These are phyloP conservation scores for Coniella vitis DNA, from an alignment of 2,329 filamentous ascomycete genomes.

Conservation along the genomic window DNA sequence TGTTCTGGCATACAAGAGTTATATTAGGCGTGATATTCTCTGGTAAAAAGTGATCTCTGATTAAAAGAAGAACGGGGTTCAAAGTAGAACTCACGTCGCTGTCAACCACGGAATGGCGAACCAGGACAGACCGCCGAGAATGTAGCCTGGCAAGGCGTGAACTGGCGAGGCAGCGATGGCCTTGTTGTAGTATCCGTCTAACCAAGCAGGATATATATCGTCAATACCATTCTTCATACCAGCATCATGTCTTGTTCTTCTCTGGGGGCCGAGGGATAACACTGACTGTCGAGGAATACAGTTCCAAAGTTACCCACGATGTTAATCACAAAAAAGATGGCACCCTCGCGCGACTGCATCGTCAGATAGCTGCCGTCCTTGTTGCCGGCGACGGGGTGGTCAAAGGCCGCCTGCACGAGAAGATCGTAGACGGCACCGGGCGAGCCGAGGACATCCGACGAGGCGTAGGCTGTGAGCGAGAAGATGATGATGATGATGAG, in stretches of 20 bases:
- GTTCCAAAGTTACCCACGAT: constrained; percentile 78
- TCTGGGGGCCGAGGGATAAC: not conserved
- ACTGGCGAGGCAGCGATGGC: constrained; percentile 83
- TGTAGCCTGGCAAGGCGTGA: constrained; percentile 80
- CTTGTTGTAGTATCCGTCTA: constrained; percentile 81
- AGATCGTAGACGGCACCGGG: constrained; percentile 73
- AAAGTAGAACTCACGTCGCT: constrained; percentile 45
- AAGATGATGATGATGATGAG: constrained; percentile 83
- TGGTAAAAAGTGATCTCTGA: too few relatives aligned
- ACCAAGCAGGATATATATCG: constrained; percentile 34
- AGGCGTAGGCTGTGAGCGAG: constrained; percentile 73
- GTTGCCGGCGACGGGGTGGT: constrained; percentile 75
- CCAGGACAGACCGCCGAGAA: constrained; percentile 80
- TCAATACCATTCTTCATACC: constrained; percentile 35
- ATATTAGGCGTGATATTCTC: too few relatives aligned
- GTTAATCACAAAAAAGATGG: constrained; percentile 85
- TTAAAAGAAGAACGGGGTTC: not conserved
- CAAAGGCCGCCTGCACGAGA: constrained; percentile 58
- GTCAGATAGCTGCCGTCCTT: constrained; percentile 77
- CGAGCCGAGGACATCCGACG: constrained; percentile 64
- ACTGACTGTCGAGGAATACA: constrained; percentile 58
- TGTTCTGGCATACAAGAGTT: constrained; percentile 36
- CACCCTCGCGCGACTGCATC: constrained; percentile 74
- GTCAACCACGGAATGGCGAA: constrained; percentile 90
- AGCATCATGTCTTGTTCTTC: not conserved